Conservation (phyloP, 768 basidiomycete species). For the Nevesoporus exiguus region DNA sequence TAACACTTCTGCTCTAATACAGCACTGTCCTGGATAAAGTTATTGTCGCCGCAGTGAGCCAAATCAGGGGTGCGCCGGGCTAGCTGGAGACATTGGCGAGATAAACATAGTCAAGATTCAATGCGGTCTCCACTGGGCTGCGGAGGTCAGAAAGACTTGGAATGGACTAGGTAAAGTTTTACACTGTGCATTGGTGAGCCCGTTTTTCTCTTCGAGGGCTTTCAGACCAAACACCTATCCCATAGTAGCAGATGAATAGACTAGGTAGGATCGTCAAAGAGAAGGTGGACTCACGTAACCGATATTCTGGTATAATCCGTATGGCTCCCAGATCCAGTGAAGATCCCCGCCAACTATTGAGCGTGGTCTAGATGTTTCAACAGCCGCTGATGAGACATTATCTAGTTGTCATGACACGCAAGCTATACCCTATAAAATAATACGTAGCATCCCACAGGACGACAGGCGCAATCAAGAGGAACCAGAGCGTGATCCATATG, state of each 20-base stretch:
- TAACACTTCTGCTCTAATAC: constrained; percentile 82
- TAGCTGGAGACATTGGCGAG: constrained; percentile 59
- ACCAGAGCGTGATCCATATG: constrained; percentile 66
- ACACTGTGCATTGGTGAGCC: constrained; percentile 91
- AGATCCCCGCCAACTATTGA: constrained; percentile 87
- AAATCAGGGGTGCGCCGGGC: constrained; percentile 69
- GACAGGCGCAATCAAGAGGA: constrained; percentile 47
- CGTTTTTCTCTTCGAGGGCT: constrained; percentile 60
- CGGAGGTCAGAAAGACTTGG: constrained; percentile 34
- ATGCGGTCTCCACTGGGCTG: constrained; percentile 73
- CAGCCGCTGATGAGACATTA: not conserved
- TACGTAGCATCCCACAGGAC: constrained; percentile 81
- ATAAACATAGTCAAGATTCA: constrained; percentile 76
- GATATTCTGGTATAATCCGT: constrained; percentile 72
- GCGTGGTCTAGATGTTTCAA: constrained; percentile 54
- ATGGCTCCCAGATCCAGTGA: constrained; percentile 90
- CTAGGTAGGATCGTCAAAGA: too few species aligned
- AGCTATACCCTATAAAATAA: constrained; percentile 65
- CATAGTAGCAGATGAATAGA: constrained; percentile 32
- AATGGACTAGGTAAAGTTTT: constrained; percentile 18
- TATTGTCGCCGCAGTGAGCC: constrained; percentile 70
- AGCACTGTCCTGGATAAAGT: constrained; percentile 82
- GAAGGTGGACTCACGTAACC: constrained; percentile 33
- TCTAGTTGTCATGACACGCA: too few species aligned
- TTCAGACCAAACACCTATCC: constrained; percentile 70